Evolutionary conservation across 1,284 basidiomycete genomes (phyloP).

Genomic region (Apiotrichum siamense): DNA sequence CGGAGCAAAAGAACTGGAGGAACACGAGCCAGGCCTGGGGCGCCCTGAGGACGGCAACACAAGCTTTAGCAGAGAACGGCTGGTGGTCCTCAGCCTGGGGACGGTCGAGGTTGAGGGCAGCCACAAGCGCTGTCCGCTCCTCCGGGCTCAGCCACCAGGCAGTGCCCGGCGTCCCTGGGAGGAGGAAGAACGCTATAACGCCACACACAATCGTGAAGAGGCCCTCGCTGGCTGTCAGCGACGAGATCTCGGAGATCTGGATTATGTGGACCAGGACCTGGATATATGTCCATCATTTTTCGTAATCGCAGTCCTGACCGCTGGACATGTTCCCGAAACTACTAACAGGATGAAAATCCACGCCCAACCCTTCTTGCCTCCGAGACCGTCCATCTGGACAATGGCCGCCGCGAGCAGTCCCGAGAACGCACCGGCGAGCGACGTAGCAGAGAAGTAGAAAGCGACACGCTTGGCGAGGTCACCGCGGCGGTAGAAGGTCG

Average conservation of each 20-base stretch:
- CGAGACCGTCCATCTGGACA: constrained; percentile 50
- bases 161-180: constrained; percentile 45
- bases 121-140: constrained; percentile 47
- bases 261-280: too few species aligned
- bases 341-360: constrained; percentile 53
- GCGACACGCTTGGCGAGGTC: constrained; percentile 53
- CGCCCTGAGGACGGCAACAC: constrained; percentile 41
- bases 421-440: constrained; percentile 48
- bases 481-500: constrained; percentile 53
- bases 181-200: constrained; percentile 50
- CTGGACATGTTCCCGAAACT: too few species aligned
- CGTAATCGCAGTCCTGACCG: too few species aligned
- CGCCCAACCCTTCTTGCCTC: constrained; percentile 50
- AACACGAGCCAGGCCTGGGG: constrained; percentile 27
- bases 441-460: constrained; percentile 53
- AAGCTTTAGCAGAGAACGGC: constrained; percentile 50
- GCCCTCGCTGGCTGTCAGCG: constrained; percentile 43
- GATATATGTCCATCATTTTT: too few species aligned
- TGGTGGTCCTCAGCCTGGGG: constrained; percentile 38
- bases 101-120: constrained; percentile 20
- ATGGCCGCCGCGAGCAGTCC: constrained; percentile 52
- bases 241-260: too few species aligned
- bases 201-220: constrained; percentile 46
- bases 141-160: constrained; percentile 49
- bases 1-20: constrained; percentile 21